phyloP scores from a whole-genome alignment of 2,329 filamentous ascomycete species.

The Aspergillus japonicus region DNA sequence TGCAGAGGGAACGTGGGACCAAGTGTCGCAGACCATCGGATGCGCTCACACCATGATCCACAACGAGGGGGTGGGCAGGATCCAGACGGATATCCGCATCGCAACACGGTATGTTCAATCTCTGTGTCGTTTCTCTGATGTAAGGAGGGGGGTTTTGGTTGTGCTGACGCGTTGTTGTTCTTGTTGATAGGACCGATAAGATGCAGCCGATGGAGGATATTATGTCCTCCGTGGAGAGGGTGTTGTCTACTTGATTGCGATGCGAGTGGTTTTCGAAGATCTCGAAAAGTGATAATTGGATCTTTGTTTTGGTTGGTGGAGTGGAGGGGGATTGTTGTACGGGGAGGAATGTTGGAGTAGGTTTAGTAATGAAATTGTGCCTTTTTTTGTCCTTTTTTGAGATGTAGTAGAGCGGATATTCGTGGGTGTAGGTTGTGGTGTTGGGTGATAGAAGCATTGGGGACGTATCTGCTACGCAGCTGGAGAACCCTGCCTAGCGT shows the following conservation, averaged over 20 bases:
- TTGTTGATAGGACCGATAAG: constrained; percentile 67
- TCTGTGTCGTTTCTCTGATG: too few relatives aligned
- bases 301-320: background rate
- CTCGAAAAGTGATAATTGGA: background rate
- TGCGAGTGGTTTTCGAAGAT: background rate
- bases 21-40: constrained; percentile 74
- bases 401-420: too few relatives aligned
- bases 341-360: background rate
- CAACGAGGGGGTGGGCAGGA: constrained; percentile 67
- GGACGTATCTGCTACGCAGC: background rate
- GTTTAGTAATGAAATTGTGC: background rate
- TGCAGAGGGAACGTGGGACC: constrained; percentile 81
- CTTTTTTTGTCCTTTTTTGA: too few relatives aligned
- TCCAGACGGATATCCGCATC: constrained; percentile 81
- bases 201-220: constrained; percentile 62
- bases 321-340: background rate
- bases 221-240: constrained; percentile 5
- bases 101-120: constrained; percentile 55
- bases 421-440: too few relatives aligned
- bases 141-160: background rate
- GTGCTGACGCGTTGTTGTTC: background rate
- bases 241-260: background rate
- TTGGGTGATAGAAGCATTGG: too few relatives aligned
- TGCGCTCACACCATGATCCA: constrained; percentile 75
- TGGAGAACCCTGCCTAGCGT: too few relatives aligned